phyloP scores from a whole-genome alignment of 73 alveolate species.

The Symbiodinium natans region DNA sequence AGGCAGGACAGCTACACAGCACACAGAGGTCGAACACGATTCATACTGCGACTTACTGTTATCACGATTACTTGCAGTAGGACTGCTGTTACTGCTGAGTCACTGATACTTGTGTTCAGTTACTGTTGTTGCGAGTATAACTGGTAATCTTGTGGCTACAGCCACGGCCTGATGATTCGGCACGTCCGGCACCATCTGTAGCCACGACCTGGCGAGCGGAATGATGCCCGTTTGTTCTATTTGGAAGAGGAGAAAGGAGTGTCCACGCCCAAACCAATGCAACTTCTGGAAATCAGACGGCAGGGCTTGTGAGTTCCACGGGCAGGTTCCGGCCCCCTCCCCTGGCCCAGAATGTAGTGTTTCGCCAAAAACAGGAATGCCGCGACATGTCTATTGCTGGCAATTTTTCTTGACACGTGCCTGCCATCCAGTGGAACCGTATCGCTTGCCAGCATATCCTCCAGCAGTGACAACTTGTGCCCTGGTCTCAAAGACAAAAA shows the following conservation, averaged over 20 bases:
- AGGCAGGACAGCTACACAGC: no score
- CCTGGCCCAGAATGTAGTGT: no score
- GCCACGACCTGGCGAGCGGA: conserved; percentile 53
- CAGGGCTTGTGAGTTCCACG: conserved; percentile 38
- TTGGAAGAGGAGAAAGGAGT: no score
- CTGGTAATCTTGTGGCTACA: no score
- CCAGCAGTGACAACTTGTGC: neutral
- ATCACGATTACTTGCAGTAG: no score
- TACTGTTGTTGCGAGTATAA: no score
- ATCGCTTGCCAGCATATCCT: conserved; percentile 65
- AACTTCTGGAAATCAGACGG: neutral
- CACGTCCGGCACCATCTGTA: conserved; percentile 91
- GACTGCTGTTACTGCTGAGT: no score
- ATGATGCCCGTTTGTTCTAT: neutral
- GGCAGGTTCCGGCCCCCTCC: conserved; percentile 85
- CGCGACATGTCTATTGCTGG: neutral
- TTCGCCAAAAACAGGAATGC: no score
- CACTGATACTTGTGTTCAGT: no score
- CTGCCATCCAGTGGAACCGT: conserved; percentile 79
- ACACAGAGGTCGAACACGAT: no score
- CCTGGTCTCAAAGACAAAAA: neutral
- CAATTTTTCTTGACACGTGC: neutral
- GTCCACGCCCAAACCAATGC: no score
- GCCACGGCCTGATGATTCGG: conserved; percentile 53
- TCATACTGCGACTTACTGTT: no score